phyloP scores from a whole-genome alignment of 768 basidiomycete species.

The Megacollybia marginata region DNA sequence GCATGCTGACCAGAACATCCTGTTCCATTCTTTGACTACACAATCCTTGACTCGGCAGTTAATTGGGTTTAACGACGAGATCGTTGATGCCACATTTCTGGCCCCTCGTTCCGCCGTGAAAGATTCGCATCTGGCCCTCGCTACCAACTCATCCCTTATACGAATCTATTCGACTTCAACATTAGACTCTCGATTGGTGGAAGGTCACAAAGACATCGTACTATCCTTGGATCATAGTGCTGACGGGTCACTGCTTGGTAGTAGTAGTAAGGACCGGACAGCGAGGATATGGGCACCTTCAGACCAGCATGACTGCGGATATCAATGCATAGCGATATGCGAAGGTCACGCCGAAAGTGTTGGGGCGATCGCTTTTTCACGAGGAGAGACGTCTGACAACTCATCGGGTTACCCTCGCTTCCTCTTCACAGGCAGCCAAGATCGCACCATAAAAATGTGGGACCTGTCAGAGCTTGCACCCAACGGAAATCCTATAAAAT shows the following conservation, averaged over 20 bases:
- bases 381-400: slow-evolving; percentile 25
- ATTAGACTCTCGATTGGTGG: slow-evolving; percentile 78
- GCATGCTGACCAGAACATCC: slow-evolving; percentile 95
- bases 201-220: slow-evolving; percentile 89
- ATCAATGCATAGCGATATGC: slow-evolving; percentile 77
- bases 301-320: slow-evolving; percentile 34
- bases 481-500: slow-evolving; percentile 33
- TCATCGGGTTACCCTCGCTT: slow-evolving; percentile 35
- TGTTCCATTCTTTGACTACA: slow-evolving; percentile 77
- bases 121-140: slow-evolving; percentile 82
- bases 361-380: slow-evolving; percentile 83
- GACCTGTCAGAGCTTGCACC: slow-evolving; percentile 57
- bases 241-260: slow-evolving; percentile 69
- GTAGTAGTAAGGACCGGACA: slow-evolving; percentile 88
- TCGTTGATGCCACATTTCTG: slow-evolving; percentile 84
- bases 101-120: slow-evolving; percentile 26
- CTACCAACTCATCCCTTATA: slow-evolving; percentile 96
- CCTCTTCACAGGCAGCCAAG: slow-evolving; percentile 93
- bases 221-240: slow-evolving; percentile 69
- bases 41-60: slow-evolving; percentile 67
- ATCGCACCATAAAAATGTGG: slow-evolving; percentile 99
- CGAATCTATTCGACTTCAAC: slow-evolving; percentile 75
- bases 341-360: slow-evolving; percentile 94
- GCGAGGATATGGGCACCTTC: slow-evolving; percentile 74
- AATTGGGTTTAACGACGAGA: slow-evolving; percentile 97